Conservation (phyloP, 2,329 filamentous ascomycete species). For the Trichoderma polysporum region DNA sequence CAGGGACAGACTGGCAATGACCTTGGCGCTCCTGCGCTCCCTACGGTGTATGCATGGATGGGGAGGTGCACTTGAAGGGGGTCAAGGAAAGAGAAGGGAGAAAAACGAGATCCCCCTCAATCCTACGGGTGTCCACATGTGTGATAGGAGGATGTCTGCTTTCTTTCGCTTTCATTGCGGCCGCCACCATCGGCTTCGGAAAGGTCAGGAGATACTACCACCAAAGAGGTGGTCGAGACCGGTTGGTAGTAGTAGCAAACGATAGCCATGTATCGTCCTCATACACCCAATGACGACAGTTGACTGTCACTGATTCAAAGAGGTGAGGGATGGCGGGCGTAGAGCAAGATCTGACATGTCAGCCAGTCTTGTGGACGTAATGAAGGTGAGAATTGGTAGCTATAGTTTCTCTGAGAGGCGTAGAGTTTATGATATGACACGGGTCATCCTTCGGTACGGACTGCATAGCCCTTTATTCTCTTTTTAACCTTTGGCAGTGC, state of each 20-base stretch:
- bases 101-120: background rate
- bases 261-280: background rate
- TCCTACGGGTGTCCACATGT: background rate
- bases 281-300: constrained; percentile 13
- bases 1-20: background rate
- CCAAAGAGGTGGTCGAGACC: background rate
- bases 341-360: constrained; percentile 30
- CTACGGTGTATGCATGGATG: no score
- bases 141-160: background rate
- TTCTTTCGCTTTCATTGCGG: background rate
- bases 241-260: background rate
- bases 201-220: background rate
- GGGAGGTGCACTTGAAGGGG: background rate
- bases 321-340: constrained; percentile 18
- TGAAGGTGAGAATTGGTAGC: background rate
- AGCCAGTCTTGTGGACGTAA: constrained; percentile 19
- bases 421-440: constrained; percentile 12
- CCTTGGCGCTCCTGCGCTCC: background rate
- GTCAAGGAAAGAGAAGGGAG: background rate
- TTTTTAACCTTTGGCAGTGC: background rate
- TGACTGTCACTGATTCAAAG: constrained; percentile 15
- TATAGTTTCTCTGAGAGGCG: background rate
- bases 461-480: background rate
- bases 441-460: background rate
- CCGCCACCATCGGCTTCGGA: background rate